Base-by-base conservation (phyloP, 352 stramenopile genomes). In the Thraustochytrium striatum region DNA sequence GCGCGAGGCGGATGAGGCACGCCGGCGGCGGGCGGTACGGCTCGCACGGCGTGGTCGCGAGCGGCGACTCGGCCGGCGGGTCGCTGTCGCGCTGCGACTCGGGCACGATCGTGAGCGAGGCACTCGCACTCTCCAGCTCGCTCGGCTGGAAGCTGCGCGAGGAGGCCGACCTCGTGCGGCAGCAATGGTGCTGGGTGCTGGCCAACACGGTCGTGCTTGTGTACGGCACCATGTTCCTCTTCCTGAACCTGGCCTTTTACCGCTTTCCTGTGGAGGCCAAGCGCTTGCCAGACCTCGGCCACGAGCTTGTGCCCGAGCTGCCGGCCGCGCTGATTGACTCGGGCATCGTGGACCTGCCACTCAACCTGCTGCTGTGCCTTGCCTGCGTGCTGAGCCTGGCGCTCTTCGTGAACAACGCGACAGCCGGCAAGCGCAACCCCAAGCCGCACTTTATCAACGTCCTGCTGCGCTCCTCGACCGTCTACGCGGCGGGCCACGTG, bases 401-500 rank as follows among this genome's bases (percentile, higher is more conserved):
- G 44, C 65, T 75, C n/a, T 75, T 75, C 68, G 65, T 75, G 19
- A 75, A 75, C 36, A 75, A 75, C 32, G 32, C 65, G 28, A 44
- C 33, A 9, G 65, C 65, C 13, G 65, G 65, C 41, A 75, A 30
- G 36, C 44, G 65, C 16, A 75, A 75, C 30, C 65, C 65, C 2
- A 75, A 75, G 52, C 65, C 65, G 3, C 43, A 75, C 50, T 9
- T 28, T 5, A 25, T 75, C 65, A 75, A 75, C 36, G 65, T 75
- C 8, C 5, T 75, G n/a, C 8, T 75, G 11, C 65, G 65, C 25
- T 28, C 44, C 32, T 32, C 32, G 8, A 38, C 65, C 13, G 65
- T 75, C 16, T 62, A 62, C 50, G 65, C 65, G n/a, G 3, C 68
- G 16, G 65, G 65, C 43, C 65, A 75, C 30, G 30, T n/a, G 11